Evolutionary conservation across 768 basidiomycete genomes (phyloP).

Genomic region (Leucosporidium creatinivorum): DNA sequence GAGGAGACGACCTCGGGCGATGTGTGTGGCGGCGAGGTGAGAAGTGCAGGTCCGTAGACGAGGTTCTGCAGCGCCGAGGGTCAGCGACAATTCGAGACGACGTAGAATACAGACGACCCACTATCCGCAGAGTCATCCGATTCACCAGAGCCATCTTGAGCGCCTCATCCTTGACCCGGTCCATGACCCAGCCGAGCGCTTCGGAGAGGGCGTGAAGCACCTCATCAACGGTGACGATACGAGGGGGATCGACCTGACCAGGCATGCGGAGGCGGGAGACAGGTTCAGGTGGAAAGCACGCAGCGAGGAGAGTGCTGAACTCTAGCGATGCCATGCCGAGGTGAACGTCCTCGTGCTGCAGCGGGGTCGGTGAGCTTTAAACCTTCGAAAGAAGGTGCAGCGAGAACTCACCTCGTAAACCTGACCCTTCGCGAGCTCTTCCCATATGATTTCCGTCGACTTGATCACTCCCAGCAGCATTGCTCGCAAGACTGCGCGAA

Average conservation of each 20-base stretch:
- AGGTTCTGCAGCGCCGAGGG: constrained; percentile 10
- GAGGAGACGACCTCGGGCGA: constrained; percentile 6
- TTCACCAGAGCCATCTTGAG: not conserved
- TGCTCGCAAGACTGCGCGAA: constrained; percentile 14
- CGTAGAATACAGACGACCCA: not conserved
- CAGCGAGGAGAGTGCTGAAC: constrained; percentile 15
- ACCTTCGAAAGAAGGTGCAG: not conserved
- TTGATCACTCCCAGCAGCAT: constrained; percentile 25
- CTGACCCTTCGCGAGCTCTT: constrained; percentile 15
- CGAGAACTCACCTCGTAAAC: constrained; percentile 26
- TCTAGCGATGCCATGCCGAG: constrained; percentile 15
- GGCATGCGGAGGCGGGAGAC: not conserved
- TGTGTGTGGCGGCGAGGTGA: constrained; percentile 15
- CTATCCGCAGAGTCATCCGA: constrained; percentile 14
- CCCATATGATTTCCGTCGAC: constrained; percentile 22
- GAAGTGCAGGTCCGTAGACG: constrained; percentile 13
- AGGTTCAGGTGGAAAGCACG: constrained; percentile 2
- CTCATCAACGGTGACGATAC: constrained; percentile 18
- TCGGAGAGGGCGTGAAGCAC: constrained; percentile 14
- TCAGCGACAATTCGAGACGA: not conserved
- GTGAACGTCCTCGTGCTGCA: constrained; percentile 32
- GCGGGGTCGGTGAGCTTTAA: not conserved
- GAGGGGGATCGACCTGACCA: not conserved
- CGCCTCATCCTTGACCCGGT: not conserved
- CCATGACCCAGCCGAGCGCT: constrained; percentile 2